Evolutionary conservation across 257 asterid genomes (phyloP).

Genomic region (Lantana camara): DNA sequence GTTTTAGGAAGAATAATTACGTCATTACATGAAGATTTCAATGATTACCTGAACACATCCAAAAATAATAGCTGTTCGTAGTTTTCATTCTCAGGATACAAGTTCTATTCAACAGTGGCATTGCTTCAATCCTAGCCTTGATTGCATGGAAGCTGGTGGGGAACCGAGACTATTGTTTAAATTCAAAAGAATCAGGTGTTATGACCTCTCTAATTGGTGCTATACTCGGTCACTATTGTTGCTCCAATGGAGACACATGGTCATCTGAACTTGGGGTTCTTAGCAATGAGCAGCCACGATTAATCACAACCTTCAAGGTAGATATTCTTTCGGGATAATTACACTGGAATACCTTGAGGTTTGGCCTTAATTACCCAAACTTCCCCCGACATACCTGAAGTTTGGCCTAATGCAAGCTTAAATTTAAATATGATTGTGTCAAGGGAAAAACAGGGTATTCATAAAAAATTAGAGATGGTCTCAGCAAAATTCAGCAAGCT

Average conservation of each 20-base stretch:
- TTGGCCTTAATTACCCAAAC: too few relatives aligned
- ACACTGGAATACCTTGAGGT: too few relatives aligned
- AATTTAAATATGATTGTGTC: too few relatives aligned
- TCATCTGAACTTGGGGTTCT: conserved; percentile 97
- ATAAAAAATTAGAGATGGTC: too few relatives aligned
- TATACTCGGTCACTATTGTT: conserved; percentile 87
- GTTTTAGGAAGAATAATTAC: too few relatives aligned
- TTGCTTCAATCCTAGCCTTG: conserved; percentile 64
- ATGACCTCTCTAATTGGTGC: conserved; percentile 72
- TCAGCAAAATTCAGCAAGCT: too few relatives aligned
- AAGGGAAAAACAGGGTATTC: too few relatives aligned
- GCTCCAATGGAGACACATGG: conserved; percentile 98
- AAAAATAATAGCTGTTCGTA: neutral
- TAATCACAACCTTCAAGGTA: conserved; percentile 90
- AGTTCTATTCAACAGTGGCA: conserved; percentile 81
- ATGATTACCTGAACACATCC: too few relatives aligned
- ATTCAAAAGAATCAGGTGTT: conserved; percentile 71
- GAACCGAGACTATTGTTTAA: conserved; percentile 67
- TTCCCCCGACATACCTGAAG: too few relatives aligned
- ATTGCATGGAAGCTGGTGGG: conserved; percentile 67
- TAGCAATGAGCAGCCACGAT: conserved; percentile 82
- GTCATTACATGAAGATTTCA: too few relatives aligned
- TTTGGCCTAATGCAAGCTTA: too few relatives aligned
- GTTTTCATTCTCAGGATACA: conserved; percentile 68
- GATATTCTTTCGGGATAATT: neutral